These are phyloP conservation scores for Wickerhamomyces alni DNA, from an alignment of 805 yeast genomes.

Conservation along the genomic window DNA sequence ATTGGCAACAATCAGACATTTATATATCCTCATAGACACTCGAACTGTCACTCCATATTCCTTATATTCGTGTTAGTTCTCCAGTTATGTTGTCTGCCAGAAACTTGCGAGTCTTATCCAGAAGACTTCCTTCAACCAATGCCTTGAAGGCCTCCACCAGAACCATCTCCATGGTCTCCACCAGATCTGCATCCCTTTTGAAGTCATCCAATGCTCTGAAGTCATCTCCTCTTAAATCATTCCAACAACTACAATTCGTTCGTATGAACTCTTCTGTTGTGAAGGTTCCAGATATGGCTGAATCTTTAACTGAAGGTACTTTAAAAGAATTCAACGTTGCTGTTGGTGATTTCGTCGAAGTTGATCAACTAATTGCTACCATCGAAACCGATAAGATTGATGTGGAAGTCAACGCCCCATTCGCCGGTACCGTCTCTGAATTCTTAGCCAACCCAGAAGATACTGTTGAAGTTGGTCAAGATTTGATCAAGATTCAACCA, in stretches of 20 bases:
- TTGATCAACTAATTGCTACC: conserved; percentile 90
- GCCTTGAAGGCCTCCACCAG: conserved; percentile 3
- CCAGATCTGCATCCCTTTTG: conserved; percentile 7
- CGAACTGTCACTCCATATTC: too few relatives aligned
- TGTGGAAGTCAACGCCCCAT: conserved; percentile 93
- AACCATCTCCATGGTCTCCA: conserved; percentile 7
- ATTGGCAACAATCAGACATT: too few relatives aligned
- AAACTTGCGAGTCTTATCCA: conserved; percentile 8
- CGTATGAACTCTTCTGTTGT: conserved; percentile 45
- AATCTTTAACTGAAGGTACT: conserved; percentile 96
- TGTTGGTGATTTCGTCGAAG: conserved; percentile 83
- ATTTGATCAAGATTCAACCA: conserved; percentile 78
- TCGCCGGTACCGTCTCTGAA: conserved; percentile 84
- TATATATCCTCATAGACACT: too few relatives aligned
- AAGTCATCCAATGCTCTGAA: conserved; percentile 1
- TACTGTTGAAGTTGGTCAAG: conserved; percentile 95
- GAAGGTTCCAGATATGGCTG: conserved; percentile 98
- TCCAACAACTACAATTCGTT: conserved; percentile 8
- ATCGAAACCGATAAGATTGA: conserved; percentile 98
- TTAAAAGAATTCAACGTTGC: conserved; percentile 60
- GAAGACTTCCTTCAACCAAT: conserved; percentile 8
- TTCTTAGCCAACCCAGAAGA: conserved; percentile 79
- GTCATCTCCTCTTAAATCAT: background rate
- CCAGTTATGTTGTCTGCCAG: conserved; percentile 14
- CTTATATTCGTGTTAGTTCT: too few relatives aligned